Conservation (phyloP, 768 basidiomycete species). For the Suillus clintonianus region DNA sequence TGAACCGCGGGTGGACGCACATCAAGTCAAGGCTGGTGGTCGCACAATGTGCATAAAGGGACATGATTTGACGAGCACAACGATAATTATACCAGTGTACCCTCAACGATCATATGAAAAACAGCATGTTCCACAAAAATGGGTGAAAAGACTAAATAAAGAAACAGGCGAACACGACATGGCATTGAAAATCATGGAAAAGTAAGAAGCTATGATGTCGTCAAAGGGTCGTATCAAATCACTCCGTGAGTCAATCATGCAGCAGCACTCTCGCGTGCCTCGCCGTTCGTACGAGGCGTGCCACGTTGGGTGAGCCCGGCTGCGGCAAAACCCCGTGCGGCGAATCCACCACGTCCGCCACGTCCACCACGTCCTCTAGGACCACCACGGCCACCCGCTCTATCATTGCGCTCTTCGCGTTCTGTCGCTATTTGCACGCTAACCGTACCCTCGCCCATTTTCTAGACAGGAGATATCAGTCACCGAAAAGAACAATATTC, state of each 20-base stretch:
- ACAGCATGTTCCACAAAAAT: background rate
- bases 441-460: conserved; percentile 63
- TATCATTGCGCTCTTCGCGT: conserved; percentile 39
- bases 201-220: conserved; percentile 13
- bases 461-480: conserved; percentile 42
- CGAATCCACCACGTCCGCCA: conserved; percentile 54
- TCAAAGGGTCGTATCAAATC: conserved; percentile 20
- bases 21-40: background rate
- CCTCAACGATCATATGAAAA: conserved; percentile 6
- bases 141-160: conserved; percentile 2
- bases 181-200: conserved; percentile 5
- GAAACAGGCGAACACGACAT: background rate
- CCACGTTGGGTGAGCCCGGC: conserved; percentile 64
- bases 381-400: conserved; percentile 46
- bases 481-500: background rate
- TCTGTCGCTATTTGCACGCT: conserved; percentile 77
- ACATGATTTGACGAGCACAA: background rate
- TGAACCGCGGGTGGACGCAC: no score
- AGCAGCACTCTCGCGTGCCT: conserved; percentile 24
- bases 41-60: background rate
- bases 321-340: conserved; percentile 65
- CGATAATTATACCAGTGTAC: background rate
- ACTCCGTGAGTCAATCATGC: conserved; percentile 20
- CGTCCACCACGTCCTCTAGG: conserved; percentile 54
- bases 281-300: conserved; percentile 30